A percentile compares a stretch with the other conserved stretches of the same genome.
phyloP scores from a whole-genome alignment of 306 rosid species.

The Trichosanthes cucumerina region DNA sequence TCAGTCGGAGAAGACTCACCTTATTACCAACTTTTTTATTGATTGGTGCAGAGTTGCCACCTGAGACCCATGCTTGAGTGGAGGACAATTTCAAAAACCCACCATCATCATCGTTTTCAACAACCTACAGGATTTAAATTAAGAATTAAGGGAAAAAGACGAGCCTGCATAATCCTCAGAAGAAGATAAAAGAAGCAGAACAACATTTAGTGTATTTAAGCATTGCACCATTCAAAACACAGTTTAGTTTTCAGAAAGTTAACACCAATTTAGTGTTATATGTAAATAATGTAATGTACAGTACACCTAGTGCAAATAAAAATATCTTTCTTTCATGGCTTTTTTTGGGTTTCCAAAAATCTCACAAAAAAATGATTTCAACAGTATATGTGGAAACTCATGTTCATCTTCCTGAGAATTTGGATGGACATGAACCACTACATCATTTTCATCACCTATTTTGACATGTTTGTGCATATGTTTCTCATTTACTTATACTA shows the following conservation, averaged over 20 bases:
- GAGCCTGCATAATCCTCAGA: background rate
- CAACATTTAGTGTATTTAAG: background rate
- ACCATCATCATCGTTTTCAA: constrained; percentile 22
- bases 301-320: background rate
- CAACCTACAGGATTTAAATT: constrained; percentile 29
- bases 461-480: background rate
- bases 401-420: background rate
- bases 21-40: constrained; percentile 54
- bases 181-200: background rate
- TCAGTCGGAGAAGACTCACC: constrained; percentile 28
- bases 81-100: constrained; percentile 71
- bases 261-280: background rate
- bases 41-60: constrained; percentile 52
- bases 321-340: background rate
- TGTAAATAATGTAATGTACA: background rate
- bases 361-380: background rate
- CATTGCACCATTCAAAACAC: background rate
- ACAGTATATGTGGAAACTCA: background rate
- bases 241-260: background rate
- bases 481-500: background rate
- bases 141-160: background rate
- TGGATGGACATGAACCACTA: background rate
- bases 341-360: background rate
- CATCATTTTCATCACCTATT: background rate
- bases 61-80: constrained; percentile 63